Conservation (phyloP, 1,284 basidiomycete genomes). For the Cryptococcus sp. region DNA sequence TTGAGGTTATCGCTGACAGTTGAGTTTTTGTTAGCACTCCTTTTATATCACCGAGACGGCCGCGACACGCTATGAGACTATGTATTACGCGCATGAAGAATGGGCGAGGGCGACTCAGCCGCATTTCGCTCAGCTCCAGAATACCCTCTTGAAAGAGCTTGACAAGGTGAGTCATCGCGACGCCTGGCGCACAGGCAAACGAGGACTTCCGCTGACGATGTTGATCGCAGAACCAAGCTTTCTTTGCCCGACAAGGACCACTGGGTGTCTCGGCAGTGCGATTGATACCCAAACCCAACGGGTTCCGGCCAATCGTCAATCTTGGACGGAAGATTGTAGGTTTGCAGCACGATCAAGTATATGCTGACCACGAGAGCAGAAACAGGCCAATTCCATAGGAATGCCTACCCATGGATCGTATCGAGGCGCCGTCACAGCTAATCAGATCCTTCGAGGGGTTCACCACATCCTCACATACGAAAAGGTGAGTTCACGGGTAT, state of each 20-base stretch:
- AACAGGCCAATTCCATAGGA: slow-evolving; percentile 9
- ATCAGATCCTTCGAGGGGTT: slow-evolving; percentile 77
- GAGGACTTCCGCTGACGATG: neutral
- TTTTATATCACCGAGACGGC: slow-evolving; percentile 95
- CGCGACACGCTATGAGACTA: slow-evolving; percentile 77
- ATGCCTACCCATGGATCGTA: slow-evolving; percentile 13
- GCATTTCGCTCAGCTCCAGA: slow-evolving; percentile 68
- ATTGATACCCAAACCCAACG: slow-evolving; percentile 87
- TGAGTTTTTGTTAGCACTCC: slow-evolving; percentile 63
- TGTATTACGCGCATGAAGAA: slow-evolving; percentile 94
- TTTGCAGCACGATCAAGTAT: neutral
- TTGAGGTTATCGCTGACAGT: neutral
- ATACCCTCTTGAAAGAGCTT: slow-evolving; percentile 43
- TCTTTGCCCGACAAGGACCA: slow-evolving; percentile 22
- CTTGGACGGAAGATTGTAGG: slow-evolving; percentile 65
- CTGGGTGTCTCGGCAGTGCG: slow-evolving; percentile 64
- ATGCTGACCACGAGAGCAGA: slow-evolving; percentile 5
- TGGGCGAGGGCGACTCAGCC: slow-evolving; percentile 85
- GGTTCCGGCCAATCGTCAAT: slow-evolving; percentile 94
- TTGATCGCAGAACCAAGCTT: slow-evolving; percentile 18
- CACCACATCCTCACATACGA: slow-evolving; percentile 85
- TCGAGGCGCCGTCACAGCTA: slow-evolving; percentile 49
- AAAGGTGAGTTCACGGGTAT: slow-evolving; percentile 59
- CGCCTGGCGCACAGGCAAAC: neutral
- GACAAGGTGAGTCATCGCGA: slow-evolving; percentile 32